These are phyloP conservation scores for Dovyalis caffra DNA, from an alignment of 345 rosid species.

Conservation along the genomic window DNA sequence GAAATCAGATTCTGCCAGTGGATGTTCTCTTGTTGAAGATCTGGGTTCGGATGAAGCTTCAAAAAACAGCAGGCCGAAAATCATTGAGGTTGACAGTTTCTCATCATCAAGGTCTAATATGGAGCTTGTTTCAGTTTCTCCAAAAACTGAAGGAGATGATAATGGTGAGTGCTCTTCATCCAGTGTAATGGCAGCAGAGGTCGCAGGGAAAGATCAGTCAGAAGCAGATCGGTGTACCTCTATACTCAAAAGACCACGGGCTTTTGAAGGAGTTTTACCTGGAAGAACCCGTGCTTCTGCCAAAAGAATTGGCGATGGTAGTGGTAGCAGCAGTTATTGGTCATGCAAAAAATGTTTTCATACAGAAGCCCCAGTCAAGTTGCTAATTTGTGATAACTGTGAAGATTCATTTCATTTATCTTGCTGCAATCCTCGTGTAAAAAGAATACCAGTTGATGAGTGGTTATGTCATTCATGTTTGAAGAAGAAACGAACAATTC, in stretches of 20 bases:
- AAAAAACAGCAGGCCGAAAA: slow-evolving; percentile 30
- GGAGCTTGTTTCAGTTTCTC: slow-evolving; percentile 47
- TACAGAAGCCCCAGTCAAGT: slow-evolving; percentile 40
- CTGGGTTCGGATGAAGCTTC: slow-evolving; percentile 35
- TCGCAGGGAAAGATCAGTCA: slow-evolving; percentile 30
- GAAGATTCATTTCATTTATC: slow-evolving; percentile 76
- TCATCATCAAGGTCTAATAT: slow-evolving; percentile 61
- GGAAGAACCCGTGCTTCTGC: slow-evolving; percentile 19
- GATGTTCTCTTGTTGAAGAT: slow-evolving; percentile 24
- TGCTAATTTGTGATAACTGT: slow-evolving; percentile 85
- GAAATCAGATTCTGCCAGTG: slow-evolving; percentile 22
- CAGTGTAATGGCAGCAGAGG: slow-evolving; percentile 39
- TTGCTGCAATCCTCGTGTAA: slow-evolving; percentile 60
- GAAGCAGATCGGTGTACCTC: slow-evolving; percentile 45
- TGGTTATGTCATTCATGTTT: slow-evolving; percentile 81
- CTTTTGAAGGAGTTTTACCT: slow-evolving; percentile 29
- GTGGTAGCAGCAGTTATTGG: slow-evolving; percentile 35
- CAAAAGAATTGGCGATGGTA: slow-evolving; percentile 28
- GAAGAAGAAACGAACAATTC: slow-evolving; percentile 44
- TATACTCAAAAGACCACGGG: slow-evolving; percentile 34
- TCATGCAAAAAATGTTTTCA: slow-evolving; percentile 66
- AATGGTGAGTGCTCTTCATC: slow-evolving; percentile 66
- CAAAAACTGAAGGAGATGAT: slow-evolving; percentile 48
- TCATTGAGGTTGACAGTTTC: slow-evolving; percentile 50
- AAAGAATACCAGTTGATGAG: slow-evolving; percentile 54